Evolutionary conservation across 352 stramenopile species (phyloP).

Genomic region (Phytophthora crassamura): DNA sequence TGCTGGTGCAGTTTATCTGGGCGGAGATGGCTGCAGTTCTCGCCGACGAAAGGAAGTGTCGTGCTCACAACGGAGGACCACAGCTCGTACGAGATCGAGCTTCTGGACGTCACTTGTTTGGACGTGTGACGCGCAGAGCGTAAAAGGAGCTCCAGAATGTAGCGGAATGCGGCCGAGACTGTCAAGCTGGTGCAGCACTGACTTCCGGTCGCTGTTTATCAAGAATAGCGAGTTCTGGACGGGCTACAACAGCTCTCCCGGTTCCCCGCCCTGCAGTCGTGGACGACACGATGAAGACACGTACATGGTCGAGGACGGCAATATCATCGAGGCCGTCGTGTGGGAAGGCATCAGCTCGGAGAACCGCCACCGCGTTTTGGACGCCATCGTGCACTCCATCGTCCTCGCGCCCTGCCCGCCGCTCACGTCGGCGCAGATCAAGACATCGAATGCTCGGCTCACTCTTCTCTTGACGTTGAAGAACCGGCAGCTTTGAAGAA

Average conservation of each 20-base stretch:
- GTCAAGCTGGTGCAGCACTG: slow-evolving; percentile 67
- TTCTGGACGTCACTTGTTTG: slow-evolving; percentile 83
- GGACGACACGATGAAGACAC: slow-evolving; percentile 66
- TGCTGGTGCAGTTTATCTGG: slow-evolving; percentile 82
- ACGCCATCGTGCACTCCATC: slow-evolving; percentile 81
- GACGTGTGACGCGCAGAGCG: slow-evolving; percentile 63
- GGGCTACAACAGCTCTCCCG: slow-evolving; percentile 88
- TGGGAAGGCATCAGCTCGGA: slow-evolving; percentile 83
- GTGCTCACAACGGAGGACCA: slow-evolving; percentile 68
- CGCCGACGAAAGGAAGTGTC: slow-evolving; percentile 58
- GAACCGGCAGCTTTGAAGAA: slow-evolving; percentile 52
- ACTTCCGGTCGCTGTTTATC: slow-evolving; percentile 85
- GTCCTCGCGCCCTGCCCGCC: slow-evolving; percentile 65
- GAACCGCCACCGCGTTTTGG: slow-evolving; percentile 75
- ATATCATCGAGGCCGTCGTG: slow-evolving; percentile 90
- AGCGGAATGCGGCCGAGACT: slow-evolving; percentile 66
- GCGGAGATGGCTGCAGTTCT: slow-evolving; percentile 73
- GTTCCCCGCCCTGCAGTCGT: slow-evolving; percentile 60
- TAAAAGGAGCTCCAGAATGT: slow-evolving; percentile 75
- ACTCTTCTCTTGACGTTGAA: slow-evolving; percentile 69
- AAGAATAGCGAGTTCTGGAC: slow-evolving; percentile 84
- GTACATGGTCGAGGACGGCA: slow-evolving; percentile 86
- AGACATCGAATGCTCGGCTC: slow-evolving; percentile 77
- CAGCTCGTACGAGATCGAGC: slow-evolving; percentile 71
- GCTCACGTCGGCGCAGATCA: slow-evolving; percentile 58